Evolutionary conservation across 371 early-diverging fungal genomes (phyloP), one percentile per base, ranked within the genome.

Genomic region (Gilbertella persicaria): DNA sequence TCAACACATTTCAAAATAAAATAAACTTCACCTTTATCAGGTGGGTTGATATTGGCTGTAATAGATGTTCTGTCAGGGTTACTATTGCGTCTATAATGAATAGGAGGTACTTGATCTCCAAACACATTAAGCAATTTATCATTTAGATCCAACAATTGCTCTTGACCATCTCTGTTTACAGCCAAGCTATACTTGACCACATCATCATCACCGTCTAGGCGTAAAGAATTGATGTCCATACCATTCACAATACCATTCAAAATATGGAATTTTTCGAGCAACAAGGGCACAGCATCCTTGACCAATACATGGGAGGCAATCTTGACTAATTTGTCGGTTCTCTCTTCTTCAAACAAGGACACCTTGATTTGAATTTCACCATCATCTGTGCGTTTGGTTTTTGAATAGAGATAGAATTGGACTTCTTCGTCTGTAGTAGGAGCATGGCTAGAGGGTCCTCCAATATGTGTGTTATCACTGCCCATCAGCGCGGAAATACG

Each of bases 401-500:
- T 72, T 14, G 58, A 65, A 36, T 69, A 57, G 19, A 79, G 58
- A 43, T 66, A 79, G 54, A 79, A 75, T 21, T 69, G 69, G 3
- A 73, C 70, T 43, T 60, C 46, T 6, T 61, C 69, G 35, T 45
- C 51, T 3, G 43, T 43, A 0, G 20, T 16, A 6, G n/a, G 21
- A 0, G 30, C 55, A 12, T 58, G 60, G 38, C 58, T 62, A 21
- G 16, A 30, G 21, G 72, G 78, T 6, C 70, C 65, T 16, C 78
- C 72, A 13, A 78, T 67, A 53, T 73, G 74, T 0, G 68, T 45
- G 37, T 48, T 59, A 2, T 65, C 69, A 24, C 45, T 63, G 1
- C 66, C 71, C 73, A 75, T 73, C 24, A 75, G 36, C n/a, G 69
- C 70, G 2, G 79, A 79, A 8, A 79, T 79, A 20, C 79, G 73